Base-by-base conservation (phyloP, 257 asterid genomes). In the Avicennia marina region DNA sequence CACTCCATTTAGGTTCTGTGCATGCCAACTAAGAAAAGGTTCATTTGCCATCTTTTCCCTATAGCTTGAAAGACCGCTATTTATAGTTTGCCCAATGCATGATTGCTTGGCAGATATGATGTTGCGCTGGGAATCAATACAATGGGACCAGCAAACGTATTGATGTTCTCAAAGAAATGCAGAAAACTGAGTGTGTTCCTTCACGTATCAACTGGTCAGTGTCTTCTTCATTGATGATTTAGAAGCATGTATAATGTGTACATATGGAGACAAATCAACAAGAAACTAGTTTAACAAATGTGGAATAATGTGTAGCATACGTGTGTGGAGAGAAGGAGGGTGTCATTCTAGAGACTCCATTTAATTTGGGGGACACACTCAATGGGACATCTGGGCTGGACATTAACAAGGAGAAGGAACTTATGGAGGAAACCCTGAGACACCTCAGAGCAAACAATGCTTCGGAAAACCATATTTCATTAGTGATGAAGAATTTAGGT, bases 181-280 rank as follows among this genome's bases (percentile, higher is more conserved):
- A 53, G 33, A 2, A 63, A 74, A 27, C 53, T 86, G 18, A 77
- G 66, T 60, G 74, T 76, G 29, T 74, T 83, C 61, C 76, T 85
- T 53, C 97, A 89, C 57, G 94, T 89, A 26, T 89, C 97, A 15
- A 89, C 97, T 5, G 97, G 97, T 85, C 11, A 68, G 83, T 63
- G 34, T 4, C 15, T 32, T 10, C 9, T 26, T 49, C 20, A 17
- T 19, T 16, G 8, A 31, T 31, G 0, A 26, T 31, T 15, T 53
- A 32, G n/a, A n/a, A n/a, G n/a, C n/a, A n/a, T n/a, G n/a, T n/a
- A n/a, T n/a, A n/a, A n/a, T 8, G 8, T 1, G 34, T n/a, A 49
- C 22, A 16, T n/a, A 40, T 26, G 36, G 5, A 6, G 25, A n/a
- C 4, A 8, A 8, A 29, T 29, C 8, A 8, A 4, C 7, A 29